Evolutionary conservation across 1,284 basidiomycete genomes (phyloP).

Genomic region (Neolentinus lepideus): DNA sequence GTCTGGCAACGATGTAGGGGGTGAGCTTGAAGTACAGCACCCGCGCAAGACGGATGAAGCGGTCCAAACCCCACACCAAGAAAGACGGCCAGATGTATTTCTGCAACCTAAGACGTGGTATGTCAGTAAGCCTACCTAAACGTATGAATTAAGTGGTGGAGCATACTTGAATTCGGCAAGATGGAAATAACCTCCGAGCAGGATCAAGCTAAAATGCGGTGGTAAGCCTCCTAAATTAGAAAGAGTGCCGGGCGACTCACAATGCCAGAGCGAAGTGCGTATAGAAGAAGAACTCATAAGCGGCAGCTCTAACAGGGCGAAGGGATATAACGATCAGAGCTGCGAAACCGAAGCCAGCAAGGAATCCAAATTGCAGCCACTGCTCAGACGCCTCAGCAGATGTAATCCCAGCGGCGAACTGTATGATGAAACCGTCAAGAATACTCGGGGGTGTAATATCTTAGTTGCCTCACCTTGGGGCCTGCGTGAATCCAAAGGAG

Average conservation of each 20-base stretch:
- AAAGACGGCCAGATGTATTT: slow-evolving; percentile 49
- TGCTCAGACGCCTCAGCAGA: background rate
- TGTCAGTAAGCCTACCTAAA: no score
- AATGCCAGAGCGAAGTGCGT: slow-evolving; percentile 31
- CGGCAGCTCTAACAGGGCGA: slow-evolving; percentile 32
- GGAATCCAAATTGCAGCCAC: slow-evolving; percentile 33
- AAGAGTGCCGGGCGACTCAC: slow-evolving; percentile 22
- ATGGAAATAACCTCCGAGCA: slow-evolving; percentile 36
- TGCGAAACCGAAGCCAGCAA: slow-evolving; percentile 28
- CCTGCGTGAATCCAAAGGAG: background rate
- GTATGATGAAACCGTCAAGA: background rate
- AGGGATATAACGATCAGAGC: slow-evolving; percentile 33
- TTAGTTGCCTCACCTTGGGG: background rate
- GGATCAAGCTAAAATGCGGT: slow-evolving; percentile 26
- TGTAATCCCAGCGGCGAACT: no score
- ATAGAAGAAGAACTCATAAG: slow-evolving; percentile 41
- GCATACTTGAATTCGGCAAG: slow-evolving; percentile 14
- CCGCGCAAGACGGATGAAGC: slow-evolving; percentile 42
- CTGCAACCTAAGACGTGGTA: slow-evolving; percentile 21
- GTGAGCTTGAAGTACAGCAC: slow-evolving; percentile 45
- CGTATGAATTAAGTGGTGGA: no score
- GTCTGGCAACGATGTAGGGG: slow-evolving; percentile 23
- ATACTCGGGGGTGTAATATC: background rate
- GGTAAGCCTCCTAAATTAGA: background rate
- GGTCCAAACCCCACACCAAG: slow-evolving; percentile 61